Evolutionary conservation across 345 rosid genomes (phyloP), one percentile per base, ranked within the genome.

Genomic region (Salix dunnii): DNA sequence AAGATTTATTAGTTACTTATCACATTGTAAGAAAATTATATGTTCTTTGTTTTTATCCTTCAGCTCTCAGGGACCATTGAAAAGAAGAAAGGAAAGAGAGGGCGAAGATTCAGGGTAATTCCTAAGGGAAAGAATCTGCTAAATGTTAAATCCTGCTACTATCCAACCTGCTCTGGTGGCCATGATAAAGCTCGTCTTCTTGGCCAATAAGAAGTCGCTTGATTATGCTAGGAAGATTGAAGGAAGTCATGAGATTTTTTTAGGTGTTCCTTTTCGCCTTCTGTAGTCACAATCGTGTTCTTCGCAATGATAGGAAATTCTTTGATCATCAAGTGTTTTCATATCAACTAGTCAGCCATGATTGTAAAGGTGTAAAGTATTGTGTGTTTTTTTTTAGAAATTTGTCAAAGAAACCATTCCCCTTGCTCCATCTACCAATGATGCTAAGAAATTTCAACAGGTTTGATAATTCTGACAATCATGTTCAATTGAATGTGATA

Each of bases 141-240:
- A 42, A 76, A 71, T 9, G 81, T 84, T 0, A 75, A 42, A 23
- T 80, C 85, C 49, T 86, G 87, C 78, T 86, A 78, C 28, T 64
- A 67, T 46, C 76, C 82, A 21, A 28, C 68, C 13, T 64, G 79
- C 75, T 21, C 80, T 7, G 64, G 78, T 48, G 73, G 60, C 20
- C 76, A 53, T 1, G 55, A 72, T 30, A 58, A 70, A 6, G 12
- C 78, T 33, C 63, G 10, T 28, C 79, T 80, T 70, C 82, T 81
- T 18, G 2, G 75, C 11, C 66, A 53, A 0, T 73, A 82, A 48
- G 33, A 72, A 63, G 73, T 31, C 25, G 10, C 67, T 48, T 70
- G 38, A 72, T 67, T 81, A 31, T 71, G 23, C 46, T 67, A 75
- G 78, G 67, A 71, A 66, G 64, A 8, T 1, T 9, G 51, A 17